Base-by-base conservation (phyloP, 1,139 yeast species). In the Arxiozyma slooffiae region DNA sequence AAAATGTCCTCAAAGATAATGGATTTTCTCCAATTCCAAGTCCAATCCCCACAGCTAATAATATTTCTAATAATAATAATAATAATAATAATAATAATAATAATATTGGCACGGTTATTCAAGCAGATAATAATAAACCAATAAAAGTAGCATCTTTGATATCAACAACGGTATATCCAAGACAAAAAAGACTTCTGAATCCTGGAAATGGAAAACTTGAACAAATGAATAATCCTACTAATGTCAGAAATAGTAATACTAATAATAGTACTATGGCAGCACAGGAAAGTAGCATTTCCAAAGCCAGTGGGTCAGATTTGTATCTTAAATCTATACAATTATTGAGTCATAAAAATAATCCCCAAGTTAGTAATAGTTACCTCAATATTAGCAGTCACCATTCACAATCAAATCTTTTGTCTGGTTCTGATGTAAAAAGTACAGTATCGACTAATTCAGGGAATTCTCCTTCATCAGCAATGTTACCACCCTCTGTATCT, bases 111-210 rank as follows among this genome's bases (percentile, higher is more conserved):
- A 39, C 42, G 21, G n/a, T 39, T 24, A 21, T 21, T 11, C 43
- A 22, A 18, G 14, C 44, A 26, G 20, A 26, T 41, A 26, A 42
- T 20, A 17, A 20, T 20, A 42, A 42, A 42, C 45, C 40, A 41
- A 43, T 46, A 22, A 46, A 46, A 36, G 39, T 46, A 30, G 18
- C 48, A 36, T 38, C 48, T 11, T 46, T 46, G 22, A 18, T 44
- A 18, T 18, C 47, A 7, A 38, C 41, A 21, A 38, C 47, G 8
- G 41, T 38, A 3, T 20, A 40, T 17, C 47, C 47, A 26, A 16
- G 38, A 20, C 36, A 30, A 21, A 30, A 14, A 18, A 42, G 45
- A 42, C 26, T 42, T 6, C 16, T 42, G 30, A 42, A 42, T 34
- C 45, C 45, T 14, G 45, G 45, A 5, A 42, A 42, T 30, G 45